Base-by-base conservation (phyloP, 768 basidiomycete species). In the Termitomyces heimii region DNA sequence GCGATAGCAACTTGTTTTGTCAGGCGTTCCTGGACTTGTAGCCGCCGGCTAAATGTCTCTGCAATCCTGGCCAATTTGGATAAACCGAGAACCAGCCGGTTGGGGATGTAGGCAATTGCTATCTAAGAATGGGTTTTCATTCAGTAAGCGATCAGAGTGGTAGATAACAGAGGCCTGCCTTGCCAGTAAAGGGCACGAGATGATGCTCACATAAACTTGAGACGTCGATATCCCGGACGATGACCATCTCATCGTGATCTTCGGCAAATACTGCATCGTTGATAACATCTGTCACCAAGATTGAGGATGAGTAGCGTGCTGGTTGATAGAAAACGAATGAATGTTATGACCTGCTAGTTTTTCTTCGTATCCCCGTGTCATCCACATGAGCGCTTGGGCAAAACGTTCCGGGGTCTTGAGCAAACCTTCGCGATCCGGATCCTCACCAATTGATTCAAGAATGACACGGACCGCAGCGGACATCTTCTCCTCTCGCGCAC, bases 181-280 rank as follows among this genome's bases (percentile, higher is more conserved):
- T 97, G 64, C 96, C 97, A 32, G 89, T 94, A 75, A 98, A 98
- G 20, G 97, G 97, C 31, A 98, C 94, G 60, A 99, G 80, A 71
- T 99, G 97, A 69, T 99, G 97, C 77, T 99, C 97, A 73, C 97
- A 99, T 58, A 99, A 76, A 68, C 93, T 96, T 46, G 93, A 97
- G 58, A 99, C 87, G 69, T 97, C 92, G 65, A 99, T 98, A 69
- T 99, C 95, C 58, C 91, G 85, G 55, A 99, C 96, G 58, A 99
- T 84, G 42, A 99, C 97, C 94, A 99, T 96, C 73, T 99, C 97
- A 66, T 98, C 97, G 76, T 99, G 97, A 73, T 99, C 94, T 72
- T 99, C 97, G 44, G 93, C 88, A 69, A 99, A 99, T 39, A 99
- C 85, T 57, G 97, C 97, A 78, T 96, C 92, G 73, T 98, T 98